A percentile compares a stretch with the other conserved stretches of the same genome.
These are phyloP conservation scores for Neltuma alba DNA, from an alignment of 306 rosid genomes.

Conservation along the genomic window DNA sequence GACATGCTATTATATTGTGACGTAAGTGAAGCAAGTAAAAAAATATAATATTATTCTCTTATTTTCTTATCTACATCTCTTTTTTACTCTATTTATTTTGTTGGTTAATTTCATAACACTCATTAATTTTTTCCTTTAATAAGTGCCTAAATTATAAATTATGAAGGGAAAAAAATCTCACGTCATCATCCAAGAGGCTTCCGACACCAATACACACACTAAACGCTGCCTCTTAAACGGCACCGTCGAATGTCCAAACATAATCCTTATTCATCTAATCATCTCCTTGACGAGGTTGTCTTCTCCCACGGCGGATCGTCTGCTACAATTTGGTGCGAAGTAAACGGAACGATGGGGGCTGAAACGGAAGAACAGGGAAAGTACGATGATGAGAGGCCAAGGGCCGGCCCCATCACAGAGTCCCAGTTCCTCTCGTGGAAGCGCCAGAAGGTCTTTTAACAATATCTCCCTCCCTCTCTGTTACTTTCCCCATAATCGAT, in stretches of 20 bases:
- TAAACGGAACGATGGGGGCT: constrained; percentile 39
- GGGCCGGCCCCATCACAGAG: constrained; percentile 26
- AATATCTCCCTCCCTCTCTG: neutral
- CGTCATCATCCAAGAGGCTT: too few relatives aligned
- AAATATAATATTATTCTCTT: too few relatives aligned
- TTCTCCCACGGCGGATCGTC: neutral
- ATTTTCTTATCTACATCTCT: too few relatives aligned
- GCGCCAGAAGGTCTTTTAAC: constrained; percentile 64
- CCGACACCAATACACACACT: too few relatives aligned
- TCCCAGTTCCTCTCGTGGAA: constrained; percentile 82
- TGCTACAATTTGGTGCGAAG: neutral
- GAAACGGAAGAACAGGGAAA: constrained; percentile 43
- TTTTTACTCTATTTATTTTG: too few relatives aligned
- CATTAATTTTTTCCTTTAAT: too few relatives aligned
- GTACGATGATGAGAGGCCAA: constrained; percentile 39
- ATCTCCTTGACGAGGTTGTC: neutral
- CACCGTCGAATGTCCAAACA: neutral
- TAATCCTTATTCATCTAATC: neutral
- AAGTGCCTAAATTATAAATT: too few relatives aligned
- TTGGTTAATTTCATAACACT: too few relatives aligned
- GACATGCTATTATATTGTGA: too few relatives aligned
- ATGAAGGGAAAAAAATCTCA: too few relatives aligned
- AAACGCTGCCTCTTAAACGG: neutral
- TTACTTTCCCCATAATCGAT: neutral
- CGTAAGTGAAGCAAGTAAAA: too few relatives aligned